Percentiles rank a stretch among this genome's conserved stretches.
phyloP scores from a whole-genome alignment of 2,329 filamentous ascomycete species.

The Exophiala alcalophila region DNA sequence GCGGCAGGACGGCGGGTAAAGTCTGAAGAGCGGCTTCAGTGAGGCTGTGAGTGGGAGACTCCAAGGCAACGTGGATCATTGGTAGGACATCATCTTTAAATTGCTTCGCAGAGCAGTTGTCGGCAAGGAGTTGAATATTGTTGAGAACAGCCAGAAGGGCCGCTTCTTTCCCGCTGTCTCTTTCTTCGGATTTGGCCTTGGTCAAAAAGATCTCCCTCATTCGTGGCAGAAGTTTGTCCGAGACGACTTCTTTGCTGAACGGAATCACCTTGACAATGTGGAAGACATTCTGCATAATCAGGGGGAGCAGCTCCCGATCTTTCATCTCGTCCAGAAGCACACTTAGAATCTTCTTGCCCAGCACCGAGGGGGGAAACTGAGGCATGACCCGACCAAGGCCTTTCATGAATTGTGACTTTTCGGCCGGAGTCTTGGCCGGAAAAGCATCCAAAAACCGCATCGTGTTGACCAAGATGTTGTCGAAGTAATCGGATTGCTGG shows the following conservation, averaged over 20 bases:
- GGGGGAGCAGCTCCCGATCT: conserved; percentile 77
- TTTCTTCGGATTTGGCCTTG: conserved; percentile 58
- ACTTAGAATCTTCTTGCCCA: conserved; percentile 91
- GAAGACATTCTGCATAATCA: conserved; percentile 89
- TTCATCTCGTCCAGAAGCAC: conserved; percentile 90
- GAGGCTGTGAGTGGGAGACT: conserved; percentile 83
- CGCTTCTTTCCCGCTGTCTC: conserved; percentile 79
- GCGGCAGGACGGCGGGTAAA: conserved; percentile 74
- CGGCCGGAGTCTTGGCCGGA: conserved; percentile 83
- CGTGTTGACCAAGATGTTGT: conserved; percentile 93
- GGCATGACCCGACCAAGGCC: conserved; percentile 82
- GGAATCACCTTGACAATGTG: conserved; percentile 79
- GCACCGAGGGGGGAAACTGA: conserved; percentile 87
- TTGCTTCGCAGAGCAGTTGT: conserved; percentile 82
- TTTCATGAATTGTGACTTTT: conserved; percentile 88
- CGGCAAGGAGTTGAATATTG: conserved; percentile 70
- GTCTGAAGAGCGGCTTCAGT: conserved; percentile 81
- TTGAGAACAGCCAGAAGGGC: conserved; percentile 89
- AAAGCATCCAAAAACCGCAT: conserved; percentile 91
- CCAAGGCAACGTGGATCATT: conserved; percentile 76
- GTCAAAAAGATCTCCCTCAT: conserved; percentile 78
- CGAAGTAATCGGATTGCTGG: conserved; percentile 92
- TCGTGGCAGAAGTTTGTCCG: conserved; percentile 79
- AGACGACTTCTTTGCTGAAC: conserved; percentile 72
- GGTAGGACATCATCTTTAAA: conserved; percentile 95